Conservation (phyloP, 495 filamentous ascomycete genomes). For the Neurospora sp. region DNA sequence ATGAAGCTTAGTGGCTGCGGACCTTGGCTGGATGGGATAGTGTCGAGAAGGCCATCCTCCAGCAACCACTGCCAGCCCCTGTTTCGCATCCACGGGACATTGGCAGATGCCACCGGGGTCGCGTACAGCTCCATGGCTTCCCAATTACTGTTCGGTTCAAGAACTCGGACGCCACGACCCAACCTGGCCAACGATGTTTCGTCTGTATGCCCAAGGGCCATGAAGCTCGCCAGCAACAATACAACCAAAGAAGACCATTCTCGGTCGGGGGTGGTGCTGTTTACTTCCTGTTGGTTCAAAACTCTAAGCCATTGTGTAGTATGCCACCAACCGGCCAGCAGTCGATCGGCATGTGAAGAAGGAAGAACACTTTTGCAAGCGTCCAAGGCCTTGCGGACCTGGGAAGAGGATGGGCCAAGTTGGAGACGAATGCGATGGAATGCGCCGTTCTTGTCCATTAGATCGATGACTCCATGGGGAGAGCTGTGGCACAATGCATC, state of each 20-base stretch:
- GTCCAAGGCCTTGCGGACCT: slow-evolving; percentile 49
- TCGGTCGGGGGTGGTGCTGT: slow-evolving; percentile 30
- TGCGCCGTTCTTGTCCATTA: slow-evolving; percentile 49
- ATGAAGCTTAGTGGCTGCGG: slow-evolving; percentile 29
- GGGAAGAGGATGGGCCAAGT: slow-evolving; percentile 51
- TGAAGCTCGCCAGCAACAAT: slow-evolving; percentile 48
- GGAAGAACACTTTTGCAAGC: slow-evolving; percentile 54
- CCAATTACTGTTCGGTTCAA: slow-evolving; percentile 22
- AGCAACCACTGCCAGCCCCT: slow-evolving; percentile 67
- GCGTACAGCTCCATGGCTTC: slow-evolving; percentile 27
- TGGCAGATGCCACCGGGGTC: slow-evolving; percentile 40
- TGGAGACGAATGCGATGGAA: slow-evolving; percentile 57
- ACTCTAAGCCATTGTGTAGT: slow-evolving; percentile 52
- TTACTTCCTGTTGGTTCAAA: slow-evolving; percentile 20
- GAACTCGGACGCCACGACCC: not conserved
- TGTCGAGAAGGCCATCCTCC: slow-evolving; percentile 37
- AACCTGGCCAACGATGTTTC: slow-evolving; percentile 7
- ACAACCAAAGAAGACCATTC: slow-evolving; percentile 78
- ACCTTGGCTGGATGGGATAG: not conserved
- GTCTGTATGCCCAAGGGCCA: slow-evolving; percentile 25
- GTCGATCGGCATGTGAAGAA: slow-evolving; percentile 48
- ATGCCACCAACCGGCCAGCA: slow-evolving; percentile 68
- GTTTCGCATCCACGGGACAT: slow-evolving; percentile 55
- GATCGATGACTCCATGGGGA: slow-evolving; percentile 49
- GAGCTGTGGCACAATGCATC: slow-evolving; percentile 34